Percentiles rank a stretch among this genome's conserved stretches.
phyloP scores from a whole-genome alignment of 352 stramenopile species.

The Globisporangium cylindrosporum region DNA sequence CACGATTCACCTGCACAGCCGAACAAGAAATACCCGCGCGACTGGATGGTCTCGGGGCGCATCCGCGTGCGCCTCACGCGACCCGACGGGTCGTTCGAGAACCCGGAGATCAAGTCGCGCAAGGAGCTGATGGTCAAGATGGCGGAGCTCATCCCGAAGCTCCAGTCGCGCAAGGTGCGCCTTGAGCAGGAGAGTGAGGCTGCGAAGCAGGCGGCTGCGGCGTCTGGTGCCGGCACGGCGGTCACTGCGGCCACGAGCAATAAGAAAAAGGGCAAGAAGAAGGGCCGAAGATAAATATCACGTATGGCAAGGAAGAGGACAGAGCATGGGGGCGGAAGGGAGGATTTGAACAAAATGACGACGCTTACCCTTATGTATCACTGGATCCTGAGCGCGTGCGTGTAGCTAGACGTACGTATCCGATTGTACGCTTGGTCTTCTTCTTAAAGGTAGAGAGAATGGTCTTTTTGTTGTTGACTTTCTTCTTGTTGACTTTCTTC shows the following conservation, averaged over 20 bases:
- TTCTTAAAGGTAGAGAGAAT: neutral
- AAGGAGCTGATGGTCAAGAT: constrained; percentile 74
- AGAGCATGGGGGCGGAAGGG: neutral
- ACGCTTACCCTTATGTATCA: neutral
- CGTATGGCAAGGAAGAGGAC: neutral
- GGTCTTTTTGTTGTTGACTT: constrained; percentile 5
- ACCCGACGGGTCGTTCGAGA: constrained; percentile 56
- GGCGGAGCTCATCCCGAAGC: constrained; percentile 82
- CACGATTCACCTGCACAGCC: constrained; percentile 21
- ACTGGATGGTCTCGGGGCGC: constrained; percentile 70
- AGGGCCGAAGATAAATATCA: constrained; percentile 72
- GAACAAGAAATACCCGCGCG: constrained; percentile 79
- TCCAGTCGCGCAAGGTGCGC: constrained; percentile 75
- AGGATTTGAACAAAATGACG: neutral
- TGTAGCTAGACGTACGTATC: neutral
- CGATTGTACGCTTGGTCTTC: neutral
- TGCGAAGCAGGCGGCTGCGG: constrained; percentile 36
- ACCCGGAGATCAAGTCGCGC: constrained; percentile 65
- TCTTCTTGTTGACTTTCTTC: neutral
- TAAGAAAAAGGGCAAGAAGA: constrained; percentile 89
- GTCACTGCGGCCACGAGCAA: constrained; percentile 31
- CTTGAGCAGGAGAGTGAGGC: constrained; percentile 71
- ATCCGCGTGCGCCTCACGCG: constrained; percentile 70
- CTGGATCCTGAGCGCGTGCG: neutral
- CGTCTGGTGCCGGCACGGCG: constrained; percentile 26